Percentiles rank a stretch among this genome's conserved stretches.
phyloP scores from a whole-genome alignment of 768 basidiomycete species.

The Rhodosporidiobolus sp. region DNA sequence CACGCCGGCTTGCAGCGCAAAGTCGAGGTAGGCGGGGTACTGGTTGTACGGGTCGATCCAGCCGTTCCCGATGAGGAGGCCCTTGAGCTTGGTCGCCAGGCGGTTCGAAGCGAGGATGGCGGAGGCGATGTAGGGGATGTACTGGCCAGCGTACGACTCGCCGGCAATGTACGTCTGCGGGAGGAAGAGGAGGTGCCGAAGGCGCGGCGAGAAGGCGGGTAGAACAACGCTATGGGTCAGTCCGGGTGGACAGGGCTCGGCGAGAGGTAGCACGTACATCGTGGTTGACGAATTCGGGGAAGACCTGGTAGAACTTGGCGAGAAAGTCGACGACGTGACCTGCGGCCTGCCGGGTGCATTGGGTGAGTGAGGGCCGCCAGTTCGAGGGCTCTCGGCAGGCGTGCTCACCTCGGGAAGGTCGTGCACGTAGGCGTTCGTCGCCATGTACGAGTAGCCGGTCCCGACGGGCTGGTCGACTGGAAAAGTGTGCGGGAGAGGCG shows the following conservation, averaged over 20 bases:
- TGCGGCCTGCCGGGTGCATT: slow-evolving; percentile 57
- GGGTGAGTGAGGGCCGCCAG: background rate
- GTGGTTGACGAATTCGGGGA: slow-evolving; percentile 76
- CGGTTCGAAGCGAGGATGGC: slow-evolving; percentile 27
- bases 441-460: slow-evolving; percentile 86
- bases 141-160: slow-evolving; percentile 96
- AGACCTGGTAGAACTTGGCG: slow-evolving; percentile 79
- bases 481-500: background rate
- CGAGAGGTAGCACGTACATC: slow-evolving; percentile 60
- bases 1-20: slow-evolving; percentile 71
- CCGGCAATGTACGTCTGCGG: slow-evolving; percentile 90
- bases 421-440: slow-evolving; percentile 78
- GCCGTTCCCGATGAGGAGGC: slow-evolving; percentile 91
- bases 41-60: slow-evolving; percentile 91
- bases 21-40: slow-evolving; percentile 86
- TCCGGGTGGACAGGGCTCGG: no score
- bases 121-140: slow-evolving; percentile 89
- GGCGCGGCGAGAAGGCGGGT: no score
- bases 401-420: slow-evolving; percentile 64
- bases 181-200: background rate
- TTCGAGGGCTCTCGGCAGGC: background rate
- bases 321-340: slow-evolving; percentile 78
- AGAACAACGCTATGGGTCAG: background rate
- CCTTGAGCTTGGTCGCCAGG: slow-evolving; percentile 48
- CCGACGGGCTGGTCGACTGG: slow-evolving; percentile 96